Evolutionary conservation across 768 basidiomycete species (phyloP).

Genomic region (Amanita jacksonii): DNA sequence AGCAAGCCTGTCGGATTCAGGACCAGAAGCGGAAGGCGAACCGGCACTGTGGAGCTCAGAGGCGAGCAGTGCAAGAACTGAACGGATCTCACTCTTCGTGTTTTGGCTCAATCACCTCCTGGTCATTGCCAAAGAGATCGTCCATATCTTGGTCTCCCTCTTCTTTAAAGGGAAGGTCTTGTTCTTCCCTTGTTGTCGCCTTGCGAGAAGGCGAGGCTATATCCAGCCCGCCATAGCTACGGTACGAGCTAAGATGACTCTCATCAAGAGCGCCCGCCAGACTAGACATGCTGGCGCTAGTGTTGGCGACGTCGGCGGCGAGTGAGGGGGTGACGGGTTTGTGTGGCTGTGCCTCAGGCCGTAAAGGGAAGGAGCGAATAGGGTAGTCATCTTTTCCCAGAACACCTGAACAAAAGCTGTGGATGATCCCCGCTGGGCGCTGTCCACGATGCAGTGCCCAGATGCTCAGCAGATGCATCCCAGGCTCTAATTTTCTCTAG

Average conservation of each 20-base stretch:
- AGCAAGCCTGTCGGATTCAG: slow-evolving; percentile 55
- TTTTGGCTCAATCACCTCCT: slow-evolving; percentile 39
- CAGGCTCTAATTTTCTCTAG: slow-evolving; percentile 3
- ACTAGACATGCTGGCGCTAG: slow-evolving; percentile 44
- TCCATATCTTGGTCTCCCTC: slow-evolving; percentile 53
- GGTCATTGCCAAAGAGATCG: slow-evolving; percentile 75
- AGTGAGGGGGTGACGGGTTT: too few species aligned
- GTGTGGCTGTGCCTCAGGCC: too few species aligned
- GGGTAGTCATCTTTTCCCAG: too few species aligned
- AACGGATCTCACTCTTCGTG: slow-evolving; percentile 33
- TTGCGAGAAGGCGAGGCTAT: slow-evolving; percentile 27
- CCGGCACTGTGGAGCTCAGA: slow-evolving; percentile 17
- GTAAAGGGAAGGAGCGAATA: too few species aligned
- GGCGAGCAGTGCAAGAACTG: slow-evolving; percentile 8
- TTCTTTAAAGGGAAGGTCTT: slow-evolving; percentile 15
- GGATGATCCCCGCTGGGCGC: too few species aligned
- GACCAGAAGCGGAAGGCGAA: slow-evolving; percentile 41
- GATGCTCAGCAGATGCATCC: too few species aligned
- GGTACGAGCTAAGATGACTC: slow-evolving; percentile 8
- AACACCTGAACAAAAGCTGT: too few species aligned
- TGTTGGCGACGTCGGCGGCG: too few species aligned
- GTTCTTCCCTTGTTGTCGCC: slow-evolving; percentile 19
- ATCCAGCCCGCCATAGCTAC: slow-evolving; percentile 27
- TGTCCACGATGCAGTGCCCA: too few species aligned
- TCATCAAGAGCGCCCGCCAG: slow-evolving; percentile 48